Evolutionary conservation across 441 rosid genomes (phyloP), one percentile per base, ranked within the genome.

Genomic region (Hura crepitans): DNA sequence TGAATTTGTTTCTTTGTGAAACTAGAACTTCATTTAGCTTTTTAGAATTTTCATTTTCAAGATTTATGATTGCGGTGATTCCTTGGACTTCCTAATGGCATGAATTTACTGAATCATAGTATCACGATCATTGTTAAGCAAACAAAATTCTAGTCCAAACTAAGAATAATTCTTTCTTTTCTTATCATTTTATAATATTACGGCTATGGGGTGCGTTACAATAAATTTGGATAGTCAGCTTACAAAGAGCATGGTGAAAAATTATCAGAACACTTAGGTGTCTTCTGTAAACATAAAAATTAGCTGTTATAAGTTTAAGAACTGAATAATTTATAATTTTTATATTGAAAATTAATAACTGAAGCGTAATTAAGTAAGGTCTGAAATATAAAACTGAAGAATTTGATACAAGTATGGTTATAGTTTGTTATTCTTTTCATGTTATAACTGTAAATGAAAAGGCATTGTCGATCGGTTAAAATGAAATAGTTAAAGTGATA

Each of bases 291-390:
- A 22, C 18, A 35, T 47, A 49, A 65, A 37, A 65, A n/a, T 8
- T 65, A 49, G 54, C 0, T 30, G 65, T 13, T 58, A 22, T 39
- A 59, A 50, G 58, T 65, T 65, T 50, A 30, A 20, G 55, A 65
- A 56, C 55, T 25, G 17, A 65, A n/a, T 51, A 51, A 51, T 20
- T 51, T 51, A 22, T 54, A 54, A 27, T 28, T 35, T 8, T n/a
- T 1, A n/a, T 20, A 0, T 13, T 37, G 65, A 33, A 61, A 37
- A 10, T 6, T 11, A 17, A 33, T 39, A 61, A 18, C 43, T 39
- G 9, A 25, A 61, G 20, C 37, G 22, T 30, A n/a, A 0, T 7
- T 6, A 33, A 51, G 23, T 49, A 49, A 27, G 9, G 22, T 3
- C 20, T 30, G 62, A 27, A 33, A 30, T 30, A 22, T 15, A 28